Conservation (phyloP, 345 rosid species). For the Raphanus raphanistrum region DNA sequence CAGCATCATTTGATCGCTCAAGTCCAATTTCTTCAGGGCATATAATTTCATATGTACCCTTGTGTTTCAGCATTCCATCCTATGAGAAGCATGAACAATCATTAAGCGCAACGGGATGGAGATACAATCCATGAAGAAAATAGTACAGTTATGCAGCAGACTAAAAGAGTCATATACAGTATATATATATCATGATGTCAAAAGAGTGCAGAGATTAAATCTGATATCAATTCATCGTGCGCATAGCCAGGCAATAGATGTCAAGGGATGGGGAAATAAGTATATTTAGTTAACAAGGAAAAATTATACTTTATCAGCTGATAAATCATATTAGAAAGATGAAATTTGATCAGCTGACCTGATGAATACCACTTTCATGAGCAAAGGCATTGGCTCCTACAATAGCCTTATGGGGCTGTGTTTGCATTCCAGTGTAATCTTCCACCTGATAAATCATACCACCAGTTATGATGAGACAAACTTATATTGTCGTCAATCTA, state of each 20-base stretch:
- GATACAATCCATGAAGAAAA: background rate
- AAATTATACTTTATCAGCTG: background rate
- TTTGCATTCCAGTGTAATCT: slow-evolving; percentile 75
- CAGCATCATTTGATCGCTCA: slow-evolving; percentile 77
- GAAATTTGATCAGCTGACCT: slow-evolving; percentile 47
- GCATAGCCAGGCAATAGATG: background rate
- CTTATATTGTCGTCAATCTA: background rate
- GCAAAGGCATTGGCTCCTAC: slow-evolving; percentile 98
- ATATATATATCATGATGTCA: background rate
- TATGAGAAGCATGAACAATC: slow-evolving; percentile 33
- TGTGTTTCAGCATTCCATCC: slow-evolving; percentile 97
- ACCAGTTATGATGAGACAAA: background rate
- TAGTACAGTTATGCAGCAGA: slow-evolving; percentile 5
- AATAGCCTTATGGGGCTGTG: slow-evolving; percentile 95
- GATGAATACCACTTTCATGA: slow-evolving; percentile 95
- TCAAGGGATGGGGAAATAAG: background rate
- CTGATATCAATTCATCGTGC: background rate
- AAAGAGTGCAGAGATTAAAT: background rate
- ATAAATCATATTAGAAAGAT: too few species aligned
- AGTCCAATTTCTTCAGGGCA: slow-evolving; percentile 89
- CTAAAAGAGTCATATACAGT: background rate
- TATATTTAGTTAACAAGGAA: background rate
- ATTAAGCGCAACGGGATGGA: background rate
- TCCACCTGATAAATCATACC: slow-evolving; percentile 56
- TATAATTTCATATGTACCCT: slow-evolving; percentile 88